Evolutionary conservation across 2,329 filamentous ascomycete genomes (phyloP).

Genomic region (Rutstroemia sp.): DNA sequence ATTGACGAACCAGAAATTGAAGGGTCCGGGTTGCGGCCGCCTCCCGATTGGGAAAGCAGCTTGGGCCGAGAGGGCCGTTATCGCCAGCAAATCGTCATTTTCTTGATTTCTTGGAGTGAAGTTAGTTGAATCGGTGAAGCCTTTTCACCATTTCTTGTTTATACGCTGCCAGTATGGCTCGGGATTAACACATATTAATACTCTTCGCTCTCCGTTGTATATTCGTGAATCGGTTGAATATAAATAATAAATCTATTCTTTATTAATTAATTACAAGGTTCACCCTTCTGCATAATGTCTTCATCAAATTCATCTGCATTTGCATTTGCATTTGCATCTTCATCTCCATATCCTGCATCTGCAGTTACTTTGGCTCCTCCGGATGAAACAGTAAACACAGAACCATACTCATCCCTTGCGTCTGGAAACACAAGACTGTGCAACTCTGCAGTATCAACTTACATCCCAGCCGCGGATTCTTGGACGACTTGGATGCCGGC

Average conservation of each 20-base stretch:
- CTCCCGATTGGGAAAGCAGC: too few relatives aligned
- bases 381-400: background rate
- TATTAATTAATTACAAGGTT: background rate
- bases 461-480: background rate
- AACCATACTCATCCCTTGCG: background rate
- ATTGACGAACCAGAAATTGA: too few relatives aligned
- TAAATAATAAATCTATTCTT: background rate
- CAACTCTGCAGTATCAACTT: slow-evolving; percentile 1
- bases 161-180: too few relatives aligned
- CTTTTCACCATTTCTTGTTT: too few relatives aligned
- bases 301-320: background rate
- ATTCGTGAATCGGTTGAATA: background rate
- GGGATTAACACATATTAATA: background rate
- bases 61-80: too few relatives aligned
- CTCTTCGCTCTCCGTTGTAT: background rate
- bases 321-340: background rate
- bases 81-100: too few relatives aligned
- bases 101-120: too few relatives aligned
- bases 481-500: slow-evolving; percentile 6
- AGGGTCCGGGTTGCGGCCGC: too few relatives aligned
- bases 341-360: background rate
- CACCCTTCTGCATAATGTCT: background rate
- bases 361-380: background rate
- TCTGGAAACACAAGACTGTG: slow-evolving; percentile 4
- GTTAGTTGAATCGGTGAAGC: too few relatives aligned